Percentiles rank a stretch among this genome's conserved stretches.
These are phyloP conservation scores for Colletotrichum eleusines DNA, from an alignment of 2,329 filamentous ascomycete species.

Conservation along the genomic window DNA sequence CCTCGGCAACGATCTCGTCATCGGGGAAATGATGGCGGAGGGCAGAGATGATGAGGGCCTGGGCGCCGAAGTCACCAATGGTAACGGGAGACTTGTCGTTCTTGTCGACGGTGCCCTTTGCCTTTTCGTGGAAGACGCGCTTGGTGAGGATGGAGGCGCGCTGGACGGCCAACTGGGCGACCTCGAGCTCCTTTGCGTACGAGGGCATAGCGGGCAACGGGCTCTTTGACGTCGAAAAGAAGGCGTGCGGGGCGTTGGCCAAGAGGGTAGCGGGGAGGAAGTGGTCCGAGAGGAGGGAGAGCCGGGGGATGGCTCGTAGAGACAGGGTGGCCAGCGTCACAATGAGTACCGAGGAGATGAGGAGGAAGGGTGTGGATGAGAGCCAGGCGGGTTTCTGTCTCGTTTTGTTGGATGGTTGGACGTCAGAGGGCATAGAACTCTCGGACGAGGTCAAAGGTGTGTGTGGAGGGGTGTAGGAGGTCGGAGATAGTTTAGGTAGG, in stretches of 20 bases:
- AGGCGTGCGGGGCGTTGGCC: slow-evolving; percentile 38
- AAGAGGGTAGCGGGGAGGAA: slow-evolving; percentile 19
- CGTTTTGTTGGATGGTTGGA: slow-evolving; percentile 26
- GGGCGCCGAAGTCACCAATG: slow-evolving; percentile 97
- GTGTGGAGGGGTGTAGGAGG: background rate
- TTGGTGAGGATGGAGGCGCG: slow-evolving; percentile 71
- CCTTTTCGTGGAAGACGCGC: slow-evolving; percentile 78
- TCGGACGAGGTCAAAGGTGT: slow-evolving; percentile 11
- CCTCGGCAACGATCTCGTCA: slow-evolving; percentile 94
- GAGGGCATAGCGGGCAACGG: slow-evolving; percentile 50
- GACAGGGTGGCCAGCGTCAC: slow-evolving; percentile 43
- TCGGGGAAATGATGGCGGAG: slow-evolving; percentile 89
- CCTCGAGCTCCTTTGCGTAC: slow-evolving; percentile 82
- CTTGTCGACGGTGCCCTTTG: slow-evolving; percentile 94
- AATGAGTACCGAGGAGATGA: slow-evolving; percentile 37
- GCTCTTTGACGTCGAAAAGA: slow-evolving; percentile 37
- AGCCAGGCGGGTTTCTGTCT: slow-evolving; percentile 14
- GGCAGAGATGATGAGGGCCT: slow-evolving; percentile 93
- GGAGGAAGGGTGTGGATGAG: slow-evolving; percentile 24
- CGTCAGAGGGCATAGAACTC: slow-evolving; percentile 35
- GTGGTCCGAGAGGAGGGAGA: slow-evolving; percentile 44
- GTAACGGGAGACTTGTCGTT: slow-evolving; percentile 97
- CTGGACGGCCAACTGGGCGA: slow-evolving; percentile 91
- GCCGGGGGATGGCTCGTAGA: slow-evolving; percentile 42
- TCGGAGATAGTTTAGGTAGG: background rate